These are phyloP conservation scores for Dothideomycetes sp. DNA, from an alignment of 2,329 filamentous ascomycete species.

Conservation along the genomic window DNA sequence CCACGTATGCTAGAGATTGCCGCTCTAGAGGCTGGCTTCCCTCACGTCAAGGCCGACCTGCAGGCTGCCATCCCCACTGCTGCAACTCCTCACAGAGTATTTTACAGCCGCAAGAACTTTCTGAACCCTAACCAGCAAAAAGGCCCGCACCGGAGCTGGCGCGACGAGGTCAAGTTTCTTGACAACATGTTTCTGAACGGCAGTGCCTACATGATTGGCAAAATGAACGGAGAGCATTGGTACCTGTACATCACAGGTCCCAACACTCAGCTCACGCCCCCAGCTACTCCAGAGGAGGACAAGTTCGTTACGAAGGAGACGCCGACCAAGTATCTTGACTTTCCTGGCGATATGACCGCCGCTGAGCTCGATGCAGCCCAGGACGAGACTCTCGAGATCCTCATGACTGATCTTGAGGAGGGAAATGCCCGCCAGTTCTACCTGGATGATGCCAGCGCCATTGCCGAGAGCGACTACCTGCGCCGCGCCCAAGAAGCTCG, in stretches of 20 bases:
- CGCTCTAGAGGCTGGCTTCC: constrained; percentile 77
- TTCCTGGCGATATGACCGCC: constrained; percentile 40
- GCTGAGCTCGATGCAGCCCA: constrained; percentile 34
- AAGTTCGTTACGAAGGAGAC: constrained; percentile 34
- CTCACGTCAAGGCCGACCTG: constrained; percentile 59
- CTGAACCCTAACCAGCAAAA: constrained; percentile 89
- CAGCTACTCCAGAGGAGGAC: constrained; percentile 55
- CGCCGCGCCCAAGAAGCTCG: constrained; percentile 55
- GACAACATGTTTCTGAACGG: constrained; percentile 86
- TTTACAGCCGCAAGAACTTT: constrained; percentile 99
- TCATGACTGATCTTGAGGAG: constrained; percentile 60
- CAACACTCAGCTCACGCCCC: constrained; percentile 67
- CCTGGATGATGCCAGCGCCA: constrained; percentile 73
- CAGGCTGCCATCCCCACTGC: constrained; percentile 58
- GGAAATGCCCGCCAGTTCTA: constrained; percentile 58
- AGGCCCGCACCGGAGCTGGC: constrained; percentile 94
- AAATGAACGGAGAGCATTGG: constrained; percentile 99
- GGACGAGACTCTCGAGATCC: constrained; percentile 64
- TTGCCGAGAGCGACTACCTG: constrained; percentile 71
- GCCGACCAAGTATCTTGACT: constrained; percentile 39
- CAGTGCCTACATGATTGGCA: constrained; percentile 98
- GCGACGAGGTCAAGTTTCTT: constrained; percentile 84
- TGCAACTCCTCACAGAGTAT: constrained; percentile 86
- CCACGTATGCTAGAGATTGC: constrained; percentile 89
- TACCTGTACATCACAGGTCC: constrained; percentile 94